Conservation (phyloP, 352 stramenopile species). For the Discostella stelligera region DNA sequence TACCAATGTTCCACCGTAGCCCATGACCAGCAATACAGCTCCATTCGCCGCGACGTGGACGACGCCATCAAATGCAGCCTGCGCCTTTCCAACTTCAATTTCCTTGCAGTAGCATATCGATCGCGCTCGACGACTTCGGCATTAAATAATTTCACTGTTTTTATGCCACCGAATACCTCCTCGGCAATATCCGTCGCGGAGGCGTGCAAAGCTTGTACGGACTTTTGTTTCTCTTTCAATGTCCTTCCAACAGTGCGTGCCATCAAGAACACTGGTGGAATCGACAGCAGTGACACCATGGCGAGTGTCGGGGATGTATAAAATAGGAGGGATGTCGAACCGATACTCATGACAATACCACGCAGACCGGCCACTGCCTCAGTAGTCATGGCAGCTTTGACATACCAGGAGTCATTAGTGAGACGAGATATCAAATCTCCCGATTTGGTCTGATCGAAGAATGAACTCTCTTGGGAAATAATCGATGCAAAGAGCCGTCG, state of each 20-base stretch:
- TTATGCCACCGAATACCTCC: constrained; percentile 90
- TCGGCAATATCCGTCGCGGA: constrained; percentile 90
- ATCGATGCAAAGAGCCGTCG: constrained; percentile 55
- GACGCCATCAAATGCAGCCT: constrained; percentile 66
- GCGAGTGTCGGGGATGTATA: constrained; percentile 89
- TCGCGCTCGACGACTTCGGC: constrained; percentile 56
- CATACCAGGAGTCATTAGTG: constrained; percentile 88
- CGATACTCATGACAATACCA: constrained; percentile 84
- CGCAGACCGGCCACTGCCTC: constrained; percentile 85
- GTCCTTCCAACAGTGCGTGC: constrained; percentile 87
- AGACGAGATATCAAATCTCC: constrained; percentile 90
- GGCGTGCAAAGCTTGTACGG: constrained; percentile 90
- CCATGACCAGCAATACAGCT: constrained; percentile 89
- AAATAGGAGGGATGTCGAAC: constrained; percentile 89
- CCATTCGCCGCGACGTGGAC: constrained; percentile 72
- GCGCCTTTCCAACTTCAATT: constrained; percentile 58
- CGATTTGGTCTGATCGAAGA: constrained; percentile 88
- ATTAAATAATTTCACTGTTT: constrained; percentile 86
- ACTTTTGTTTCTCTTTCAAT: constrained; percentile 86
- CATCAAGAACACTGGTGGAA: constrained; percentile 89
- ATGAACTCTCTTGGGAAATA: constrained; percentile 86
- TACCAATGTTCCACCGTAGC: constrained; percentile 91
- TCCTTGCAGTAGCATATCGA: constrained; percentile 53
- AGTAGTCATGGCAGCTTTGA: constrained; percentile 91
- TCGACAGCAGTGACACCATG: constrained; percentile 87